Evolutionary conservation across 2,329 filamentous ascomycete species (phyloP).

Genomic region (Exserohilum rostratum): DNA sequence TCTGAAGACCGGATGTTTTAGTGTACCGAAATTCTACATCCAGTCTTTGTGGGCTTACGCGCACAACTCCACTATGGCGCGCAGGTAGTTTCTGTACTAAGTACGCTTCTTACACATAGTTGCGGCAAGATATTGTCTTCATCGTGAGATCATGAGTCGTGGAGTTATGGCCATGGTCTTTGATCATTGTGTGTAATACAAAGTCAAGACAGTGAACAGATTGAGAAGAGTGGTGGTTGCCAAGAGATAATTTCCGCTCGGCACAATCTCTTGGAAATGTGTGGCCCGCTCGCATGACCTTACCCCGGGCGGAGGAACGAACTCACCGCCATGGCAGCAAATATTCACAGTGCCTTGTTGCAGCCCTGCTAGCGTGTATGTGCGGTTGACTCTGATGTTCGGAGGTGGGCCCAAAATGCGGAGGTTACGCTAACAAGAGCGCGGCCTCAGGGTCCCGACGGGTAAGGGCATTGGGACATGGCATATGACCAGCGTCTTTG

Average conservation of each 20-base stretch:
- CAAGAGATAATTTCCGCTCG: neutral
- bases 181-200: neutral
- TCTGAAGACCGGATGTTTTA: slow-evolving; percentile 21
- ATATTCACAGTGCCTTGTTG: neutral
- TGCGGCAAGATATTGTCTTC: neutral
- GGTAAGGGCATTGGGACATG: neutral
- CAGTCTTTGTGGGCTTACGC: slow-evolving; percentile 9
- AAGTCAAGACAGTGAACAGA: neutral
- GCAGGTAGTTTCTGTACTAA: neutral
- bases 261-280: neutral
- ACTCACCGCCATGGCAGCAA: neutral
- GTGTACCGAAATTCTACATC: slow-evolving; percentile 14
- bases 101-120: neutral
- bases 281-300: slow-evolving; percentile 8
- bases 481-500: slow-evolving; percentile 8
- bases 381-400: neutral
- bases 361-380: neutral
- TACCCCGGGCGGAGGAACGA: neutral
- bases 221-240: neutral
- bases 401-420: neutral
- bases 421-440: neutral
- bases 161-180: neutral
- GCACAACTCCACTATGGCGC: neutral
- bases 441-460: neutral
- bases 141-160: neutral